Base-by-base conservation (phyloP, 306 rosid species). In the Ochetophila trinervis region DNA sequence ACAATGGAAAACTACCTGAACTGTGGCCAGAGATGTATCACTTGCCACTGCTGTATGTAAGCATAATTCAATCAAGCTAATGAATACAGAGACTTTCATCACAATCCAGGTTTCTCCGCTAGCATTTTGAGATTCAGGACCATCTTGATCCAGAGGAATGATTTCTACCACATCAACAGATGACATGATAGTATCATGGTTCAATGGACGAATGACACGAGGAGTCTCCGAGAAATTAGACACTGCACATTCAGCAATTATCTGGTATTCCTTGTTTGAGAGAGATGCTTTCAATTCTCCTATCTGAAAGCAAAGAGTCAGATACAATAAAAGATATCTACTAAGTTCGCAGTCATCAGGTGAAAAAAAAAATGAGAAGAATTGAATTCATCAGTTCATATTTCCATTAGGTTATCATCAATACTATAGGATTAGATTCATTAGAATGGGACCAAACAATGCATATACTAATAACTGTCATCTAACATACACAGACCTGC, bases 171-270 rank as follows among this genome's bases (percentile, higher is more conserved):
- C 75, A 68, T 81, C 85, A 76, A 44, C 69, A 62, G 80, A 61
- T 60, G 84, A 67, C 60, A 40, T 35, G 30, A 57, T 30, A 62
- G 88, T 71, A 63, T 62, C 35, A 37, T 74, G 82, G 65, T 79
- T 81, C 66, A 88, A 69, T 6, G 84, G 74, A 62, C 96, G 91
- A 70, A 89, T 84, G 63, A 73, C 65, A 45, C 65, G 68, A 24
- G 97, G 87, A 50, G 84, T 84, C 89, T 93, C 99, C 18, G 99
- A 87, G 73, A 90, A 69, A 73, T 93, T 93, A 57, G 97, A 84
- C 61, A 76, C 73, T 53, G 97, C 95, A 83, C 99, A 93, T 79
- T 93, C 97, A 2, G 90, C 69, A 60, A 93, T 90, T 73, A 93
- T 87, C 82, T 83, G 88, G 76, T 93, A 90, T 70, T 93, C 99